These are phyloP conservation scores for Tricholomella constricta DNA, from an alignment of 768 basidiomycete genomes.

Conservation along the genomic window DNA sequence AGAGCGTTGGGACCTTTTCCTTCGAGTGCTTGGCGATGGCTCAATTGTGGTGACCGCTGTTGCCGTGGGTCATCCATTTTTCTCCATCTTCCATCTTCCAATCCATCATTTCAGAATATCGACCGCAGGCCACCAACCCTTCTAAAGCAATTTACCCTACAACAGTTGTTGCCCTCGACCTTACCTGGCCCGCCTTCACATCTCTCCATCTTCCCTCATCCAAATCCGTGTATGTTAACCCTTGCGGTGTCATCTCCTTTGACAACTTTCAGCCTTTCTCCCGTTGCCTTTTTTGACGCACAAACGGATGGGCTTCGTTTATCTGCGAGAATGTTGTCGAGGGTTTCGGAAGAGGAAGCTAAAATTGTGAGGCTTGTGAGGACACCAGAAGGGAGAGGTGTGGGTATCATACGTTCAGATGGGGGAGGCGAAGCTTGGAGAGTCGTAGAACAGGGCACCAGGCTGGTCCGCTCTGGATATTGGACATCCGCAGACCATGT, in stretches of 20 bases:
- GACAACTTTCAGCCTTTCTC: conserved; percentile 58
- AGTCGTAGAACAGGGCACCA: conserved; percentile 47
- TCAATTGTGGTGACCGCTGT: conserved; percentile 75
- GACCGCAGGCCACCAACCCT: conserved; percentile 87
- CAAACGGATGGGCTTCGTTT: conserved; percentile 52
- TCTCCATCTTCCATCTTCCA: background rate
- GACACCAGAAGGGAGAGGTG: conserved; percentile 77
- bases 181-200: conserved; percentile 51
- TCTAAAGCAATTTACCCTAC: conserved; percentile 71
- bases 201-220: conserved; percentile 55
- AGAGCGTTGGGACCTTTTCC: conserved; percentile 79
- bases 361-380: conserved; percentile 66
- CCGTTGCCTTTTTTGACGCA: conserved; percentile 62
- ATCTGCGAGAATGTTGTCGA: conserved; percentile 41
- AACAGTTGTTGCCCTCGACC: conserved; percentile 56
- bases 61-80: conserved; percentile 52
- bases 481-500: conserved; percentile 66
- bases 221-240: conserved; percentile 44
- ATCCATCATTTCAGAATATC: conserved; percentile 62
- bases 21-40: conserved; percentile 71
- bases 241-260: conserved; percentile 72
- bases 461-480: conserved; percentile 46
- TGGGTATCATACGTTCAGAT: conserved; percentile 62
- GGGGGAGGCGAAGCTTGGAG: conserved; percentile 69
- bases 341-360: conserved; percentile 47